A percentile compares a stretch with the other conserved stretches of the same genome.
Evolutionary conservation across 805 yeast genomes (phyloP).

Genomic region (Deakozyma indianensis): DNA sequence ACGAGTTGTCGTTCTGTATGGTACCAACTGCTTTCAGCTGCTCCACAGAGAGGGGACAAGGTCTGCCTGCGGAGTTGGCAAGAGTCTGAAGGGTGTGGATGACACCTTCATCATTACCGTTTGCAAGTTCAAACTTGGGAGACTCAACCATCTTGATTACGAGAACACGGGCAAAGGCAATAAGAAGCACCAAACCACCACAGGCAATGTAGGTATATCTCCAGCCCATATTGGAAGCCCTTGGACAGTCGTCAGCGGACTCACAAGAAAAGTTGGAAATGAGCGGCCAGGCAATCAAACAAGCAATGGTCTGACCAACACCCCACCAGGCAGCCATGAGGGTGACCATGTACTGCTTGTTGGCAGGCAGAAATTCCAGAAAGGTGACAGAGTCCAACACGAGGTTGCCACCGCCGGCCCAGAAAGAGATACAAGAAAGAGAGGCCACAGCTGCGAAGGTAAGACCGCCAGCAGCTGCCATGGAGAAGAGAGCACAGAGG

Average conservation of each 20-base stretch:
- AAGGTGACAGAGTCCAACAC: slow-evolving; percentile 40
- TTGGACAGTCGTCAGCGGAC: slow-evolving; percentile 28
- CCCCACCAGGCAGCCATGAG: slow-evolving; percentile 51
- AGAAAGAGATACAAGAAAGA: slow-evolving; percentile 30
- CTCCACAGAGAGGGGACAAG: slow-evolving; percentile 31
- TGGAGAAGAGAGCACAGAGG: slow-evolving; percentile 35
- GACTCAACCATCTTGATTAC: slow-evolving; percentile 35
- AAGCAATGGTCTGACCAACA: slow-evolving; percentile 42
- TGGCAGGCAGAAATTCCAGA: slow-evolving; percentile 37
- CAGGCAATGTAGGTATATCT: slow-evolving; percentile 41
- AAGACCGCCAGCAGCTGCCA: slow-evolving; percentile 38
- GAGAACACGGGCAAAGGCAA: slow-evolving; percentile 34
- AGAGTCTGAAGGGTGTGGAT: slow-evolving; percentile 30
- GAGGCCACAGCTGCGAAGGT: slow-evolving; percentile 36
- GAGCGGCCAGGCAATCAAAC: slow-evolving; percentile 40
- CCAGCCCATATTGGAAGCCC: slow-evolving; percentile 43
- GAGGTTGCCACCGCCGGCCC: slow-evolving; percentile 43
- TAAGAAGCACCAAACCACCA: slow-evolving; percentile 36
- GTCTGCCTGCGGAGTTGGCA: slow-evolving; percentile 32
- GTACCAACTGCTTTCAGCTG: slow-evolving; percentile 31
- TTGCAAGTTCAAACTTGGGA: slow-evolving; percentile 39
- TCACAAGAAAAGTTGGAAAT: slow-evolving; percentile 36
- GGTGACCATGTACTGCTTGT: slow-evolving; percentile 37
- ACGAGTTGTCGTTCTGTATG: slow-evolving; percentile 13
- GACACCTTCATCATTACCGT: slow-evolving; percentile 38